These are phyloP conservation scores for Arthrobotrys sinensis DNA, from an alignment of 2,329 filamentous ascomycete species.

Conservation along the genomic window DNA sequence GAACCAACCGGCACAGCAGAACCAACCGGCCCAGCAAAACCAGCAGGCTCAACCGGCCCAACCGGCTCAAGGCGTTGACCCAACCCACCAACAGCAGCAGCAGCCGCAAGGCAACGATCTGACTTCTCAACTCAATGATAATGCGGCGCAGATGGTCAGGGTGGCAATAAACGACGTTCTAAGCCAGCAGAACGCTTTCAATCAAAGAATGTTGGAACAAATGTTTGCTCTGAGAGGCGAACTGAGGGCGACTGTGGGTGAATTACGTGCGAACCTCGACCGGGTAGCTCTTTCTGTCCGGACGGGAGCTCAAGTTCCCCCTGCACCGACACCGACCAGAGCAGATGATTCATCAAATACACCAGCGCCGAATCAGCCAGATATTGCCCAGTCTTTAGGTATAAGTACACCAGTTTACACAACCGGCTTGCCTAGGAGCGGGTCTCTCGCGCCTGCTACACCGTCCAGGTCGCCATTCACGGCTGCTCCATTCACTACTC, in stretches of 20 bases:
- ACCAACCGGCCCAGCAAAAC: neutral
- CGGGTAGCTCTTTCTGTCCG: neutral
- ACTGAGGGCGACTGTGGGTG: neutral
- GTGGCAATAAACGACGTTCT: constrained; percentile 30
- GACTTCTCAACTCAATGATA: constrained; percentile 15
- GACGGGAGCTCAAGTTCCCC: neutral
- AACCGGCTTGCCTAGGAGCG: no score
- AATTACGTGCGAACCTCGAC: neutral
- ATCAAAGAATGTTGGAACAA: constrained; percentile 25
- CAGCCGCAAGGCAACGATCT: neutral
- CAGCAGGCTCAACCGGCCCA: neutral
- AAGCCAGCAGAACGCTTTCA: constrained; percentile 32
- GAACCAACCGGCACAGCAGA: neutral
- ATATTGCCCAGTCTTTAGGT: neutral
- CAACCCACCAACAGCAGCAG: neutral
- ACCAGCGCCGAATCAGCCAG: neutral
- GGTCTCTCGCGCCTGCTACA: neutral
- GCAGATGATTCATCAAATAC: no score
- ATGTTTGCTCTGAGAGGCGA: constrained; percentile 24
- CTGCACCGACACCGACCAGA: neutral
- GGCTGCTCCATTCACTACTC: no score
- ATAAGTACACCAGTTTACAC: no score
- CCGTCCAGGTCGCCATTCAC: neutral
- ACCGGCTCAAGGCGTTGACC: neutral
- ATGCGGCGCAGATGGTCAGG: constrained; percentile 17